A percentile compares a stretch with the other conserved stretches of the same genome.
Evolutionary conservation across 768 basidiomycete species (phyloP).

Genomic region (Tulasnella sp.): DNA sequence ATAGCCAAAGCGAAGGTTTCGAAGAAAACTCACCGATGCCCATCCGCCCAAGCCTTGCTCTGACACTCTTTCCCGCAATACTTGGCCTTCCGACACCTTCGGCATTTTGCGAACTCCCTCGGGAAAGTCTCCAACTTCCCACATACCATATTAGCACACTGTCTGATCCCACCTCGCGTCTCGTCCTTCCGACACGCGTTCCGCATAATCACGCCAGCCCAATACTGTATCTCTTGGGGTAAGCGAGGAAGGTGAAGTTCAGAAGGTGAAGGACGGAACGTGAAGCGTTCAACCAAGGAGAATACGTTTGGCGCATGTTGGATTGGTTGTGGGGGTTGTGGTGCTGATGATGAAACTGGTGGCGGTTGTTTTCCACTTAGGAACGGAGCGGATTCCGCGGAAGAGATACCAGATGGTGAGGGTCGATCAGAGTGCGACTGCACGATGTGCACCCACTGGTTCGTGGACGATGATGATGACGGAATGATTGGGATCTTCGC

Average conservation of each 20-base stretch:
- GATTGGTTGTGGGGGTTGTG: slow-evolving; percentile 26
- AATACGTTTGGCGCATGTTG: slow-evolving; percentile 74
- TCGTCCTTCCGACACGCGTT: slow-evolving; percentile 99
- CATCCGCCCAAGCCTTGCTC: slow-evolving; percentile 92
- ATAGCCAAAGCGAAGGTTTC: background rate
- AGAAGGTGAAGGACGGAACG: slow-evolving; percentile 79
- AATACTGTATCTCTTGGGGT: slow-evolving; percentile 90
- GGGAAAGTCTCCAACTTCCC: slow-evolving; percentile 90
- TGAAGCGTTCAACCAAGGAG: slow-evolving; percentile 91
- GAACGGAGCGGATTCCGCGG: background rate
- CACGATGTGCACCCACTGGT: slow-evolving; percentile 25
- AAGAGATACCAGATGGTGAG: background rate
- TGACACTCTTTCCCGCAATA: slow-evolving; percentile 98
- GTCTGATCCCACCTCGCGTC: slow-evolving; percentile 79
- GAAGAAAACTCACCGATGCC: slow-evolving; percentile 50
- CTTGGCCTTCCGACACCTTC: slow-evolving; percentile 93
- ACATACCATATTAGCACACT: slow-evolving; percentile 98
- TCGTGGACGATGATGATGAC: slow-evolving; percentile 16
- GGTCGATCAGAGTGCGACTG: background rate
- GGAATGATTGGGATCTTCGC: slow-evolving; percentile 15
- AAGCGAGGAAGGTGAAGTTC: slow-evolving; percentile 64
- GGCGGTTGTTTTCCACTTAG: background rate
- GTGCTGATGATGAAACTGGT: background rate
- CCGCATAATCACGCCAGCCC: slow-evolving; percentile 99
- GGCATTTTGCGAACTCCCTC: slow-evolving; percentile 92